Evolutionary conservation across 1,139 yeast species (phyloP), one percentile per base, ranked within the genome.

Genomic region (Casaregolazyma suthepensis): DNA sequence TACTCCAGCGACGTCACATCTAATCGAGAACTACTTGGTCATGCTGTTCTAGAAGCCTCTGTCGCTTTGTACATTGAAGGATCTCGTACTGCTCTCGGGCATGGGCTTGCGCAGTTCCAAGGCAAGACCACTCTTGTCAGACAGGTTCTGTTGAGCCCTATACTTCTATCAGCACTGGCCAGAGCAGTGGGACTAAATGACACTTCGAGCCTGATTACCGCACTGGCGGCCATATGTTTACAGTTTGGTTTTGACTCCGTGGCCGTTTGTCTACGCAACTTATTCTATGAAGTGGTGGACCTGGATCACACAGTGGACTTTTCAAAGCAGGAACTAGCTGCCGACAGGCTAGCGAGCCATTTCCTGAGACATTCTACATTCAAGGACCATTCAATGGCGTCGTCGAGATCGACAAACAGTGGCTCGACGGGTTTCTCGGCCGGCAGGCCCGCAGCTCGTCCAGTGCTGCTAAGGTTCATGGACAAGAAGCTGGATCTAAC

Each of bases 201-300:
- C 52, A 78, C 76, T 46, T 69, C 76, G 3, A 81, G 82, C 0
- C 71, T 87, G 48, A 77, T 78, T 60, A 77, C 84, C 29, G 66
- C 85, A 22, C 63, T 87, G 26, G 95, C 95, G 1, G 82, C 84
- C 15, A 79, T 90, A 58, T 78, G 85, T 42, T 84, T 82, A 61
- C 95, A 87, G 67, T 87, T 84, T 71, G 95, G 95, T 1, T 86
- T 87, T 64, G 90, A 87, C 63, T 68, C 77, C 1, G 75, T 83
- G 22, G 70, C 85, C 59, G 75, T 76, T 55, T 84, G 86, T 1
- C 65, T 87, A 40, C 79, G 87, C 58, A 90, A 85, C 58, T 75
- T 86, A 6, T 79, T 87, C 59, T 85, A 83, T 63, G 82, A 78
- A 52, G 71, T 80, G 31, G 74, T 87, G n/a, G 67, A 82, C 37